phyloP scores from a whole-genome alignment of 108 stramenopile species.

The Skeletonema grethae region DNA sequence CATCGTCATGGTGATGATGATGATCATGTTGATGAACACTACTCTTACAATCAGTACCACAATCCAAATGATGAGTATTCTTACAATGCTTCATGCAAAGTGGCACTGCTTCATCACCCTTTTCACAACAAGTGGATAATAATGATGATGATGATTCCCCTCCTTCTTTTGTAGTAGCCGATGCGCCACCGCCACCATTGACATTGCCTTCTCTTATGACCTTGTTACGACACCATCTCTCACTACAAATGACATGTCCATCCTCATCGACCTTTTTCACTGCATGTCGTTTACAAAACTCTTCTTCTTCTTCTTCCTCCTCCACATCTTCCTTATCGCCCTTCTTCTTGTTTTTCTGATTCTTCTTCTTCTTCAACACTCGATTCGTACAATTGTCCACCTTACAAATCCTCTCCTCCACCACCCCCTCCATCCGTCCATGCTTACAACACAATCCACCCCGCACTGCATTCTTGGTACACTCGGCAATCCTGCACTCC shows the following conservation, averaged over 20 bases:
- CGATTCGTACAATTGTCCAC: background rate
- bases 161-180: background rate
- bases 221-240: conserved; percentile 1
- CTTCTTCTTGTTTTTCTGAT: background rate
- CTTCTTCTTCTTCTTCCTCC: background rate
- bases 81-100: background rate
- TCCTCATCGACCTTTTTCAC: background rate
- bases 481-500: background rate
- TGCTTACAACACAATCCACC: conserved; percentile 1
- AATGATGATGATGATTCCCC: background rate
- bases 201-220: background rate
- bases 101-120: background rate
- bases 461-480: background rate
- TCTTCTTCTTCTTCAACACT: background rate
- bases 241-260: background rate
- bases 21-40: background rate
- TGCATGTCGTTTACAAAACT: conserved; percentile 1
- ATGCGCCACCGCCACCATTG: background rate
- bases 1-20: background rate
- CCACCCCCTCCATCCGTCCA: background rate
- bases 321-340: background rate
- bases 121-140: background rate
- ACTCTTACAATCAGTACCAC: background rate
- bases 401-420: background rate
- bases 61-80: background rate